Conservation (phyloP, 345 rosid genomes). For the Arabis alpina region DNA sequence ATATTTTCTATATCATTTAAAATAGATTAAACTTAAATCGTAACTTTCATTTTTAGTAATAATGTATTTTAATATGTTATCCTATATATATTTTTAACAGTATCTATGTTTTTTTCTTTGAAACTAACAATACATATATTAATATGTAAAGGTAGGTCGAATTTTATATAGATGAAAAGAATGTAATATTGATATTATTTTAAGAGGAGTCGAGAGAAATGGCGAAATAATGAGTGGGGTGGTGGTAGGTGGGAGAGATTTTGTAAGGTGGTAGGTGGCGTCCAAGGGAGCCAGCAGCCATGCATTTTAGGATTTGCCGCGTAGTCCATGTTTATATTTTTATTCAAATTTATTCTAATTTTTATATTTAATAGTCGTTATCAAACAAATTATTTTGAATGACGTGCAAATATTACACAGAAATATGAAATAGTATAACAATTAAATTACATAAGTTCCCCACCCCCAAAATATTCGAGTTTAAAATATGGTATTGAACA, state of each 20-base stretch:
- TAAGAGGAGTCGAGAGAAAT: constrained; percentile 14
- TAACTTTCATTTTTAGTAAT: background rate
- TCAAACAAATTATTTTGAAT: background rate
- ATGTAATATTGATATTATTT: background rate
- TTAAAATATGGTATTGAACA: too few species aligned
- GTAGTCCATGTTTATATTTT: background rate
- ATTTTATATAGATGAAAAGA: background rate
- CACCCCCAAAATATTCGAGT: too few species aligned
- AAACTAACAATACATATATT: too few species aligned
- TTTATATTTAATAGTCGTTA: background rate
- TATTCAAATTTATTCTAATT: background rate
- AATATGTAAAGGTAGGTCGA: background rate
- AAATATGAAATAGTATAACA: too few species aligned
- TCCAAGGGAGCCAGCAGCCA: constrained; percentile 26
- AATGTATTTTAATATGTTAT: background rate
- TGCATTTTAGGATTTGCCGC: constrained; percentile 25
- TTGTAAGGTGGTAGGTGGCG: constrained; percentile 32
- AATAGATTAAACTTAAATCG: background rate
- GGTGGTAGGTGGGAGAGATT: constrained; percentile 29
- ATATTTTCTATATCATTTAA: background rate
- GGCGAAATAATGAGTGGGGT: constrained; percentile 16
- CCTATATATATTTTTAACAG: background rate
- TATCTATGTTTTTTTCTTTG: too few species aligned
- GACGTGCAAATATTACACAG: background rate
- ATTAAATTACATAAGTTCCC: too few species aligned